Conservation (phyloP, 1,284 basidiomycete genomes). For the Peniophora sp. region DNA sequence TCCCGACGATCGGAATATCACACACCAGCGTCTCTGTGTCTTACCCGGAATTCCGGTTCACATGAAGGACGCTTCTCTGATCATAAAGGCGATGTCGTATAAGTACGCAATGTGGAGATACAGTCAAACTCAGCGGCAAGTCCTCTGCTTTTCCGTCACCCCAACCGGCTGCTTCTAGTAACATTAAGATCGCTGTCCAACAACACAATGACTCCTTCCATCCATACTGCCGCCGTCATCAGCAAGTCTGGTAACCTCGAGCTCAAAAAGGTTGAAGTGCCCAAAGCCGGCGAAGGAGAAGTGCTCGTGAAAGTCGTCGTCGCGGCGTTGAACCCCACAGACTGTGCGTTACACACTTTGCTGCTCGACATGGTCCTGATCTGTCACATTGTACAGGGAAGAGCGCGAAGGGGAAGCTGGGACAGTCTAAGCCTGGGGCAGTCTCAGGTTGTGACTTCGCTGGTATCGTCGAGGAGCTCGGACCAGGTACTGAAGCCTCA, state of each 20-base stretch:
- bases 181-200: too few relatives aligned
- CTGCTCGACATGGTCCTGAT: neutral
- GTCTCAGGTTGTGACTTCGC: constrained; percentile 1
- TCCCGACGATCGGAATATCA: too few relatives aligned
- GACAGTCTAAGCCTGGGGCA: neutral
- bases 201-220: constrained; percentile 6
- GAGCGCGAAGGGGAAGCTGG: neutral
- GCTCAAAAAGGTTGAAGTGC: constrained; percentile 3
- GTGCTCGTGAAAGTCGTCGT: constrained; percentile 6
- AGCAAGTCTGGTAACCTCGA: neutral
- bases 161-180: too few relatives aligned
- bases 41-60: too few relatives aligned
- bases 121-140: too few relatives aligned
- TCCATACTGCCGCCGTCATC: constrained; percentile 4
- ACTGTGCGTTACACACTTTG: constrained; percentile 2
- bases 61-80: too few relatives aligned
- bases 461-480: constrained; percentile 1
- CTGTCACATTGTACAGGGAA: constrained; percentile 1
- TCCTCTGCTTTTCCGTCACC: too few relatives aligned
- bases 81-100: too few relatives aligned
- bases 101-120: too few relatives aligned
- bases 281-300: constrained; percentile 4
- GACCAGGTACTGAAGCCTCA: neutral
- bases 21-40: too few relatives aligned
- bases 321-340: constrained; percentile 6